Conservation (phyloP, 2,329 filamentous ascomycete genomes). For the Fonsecaea pugnacius region DNA sequence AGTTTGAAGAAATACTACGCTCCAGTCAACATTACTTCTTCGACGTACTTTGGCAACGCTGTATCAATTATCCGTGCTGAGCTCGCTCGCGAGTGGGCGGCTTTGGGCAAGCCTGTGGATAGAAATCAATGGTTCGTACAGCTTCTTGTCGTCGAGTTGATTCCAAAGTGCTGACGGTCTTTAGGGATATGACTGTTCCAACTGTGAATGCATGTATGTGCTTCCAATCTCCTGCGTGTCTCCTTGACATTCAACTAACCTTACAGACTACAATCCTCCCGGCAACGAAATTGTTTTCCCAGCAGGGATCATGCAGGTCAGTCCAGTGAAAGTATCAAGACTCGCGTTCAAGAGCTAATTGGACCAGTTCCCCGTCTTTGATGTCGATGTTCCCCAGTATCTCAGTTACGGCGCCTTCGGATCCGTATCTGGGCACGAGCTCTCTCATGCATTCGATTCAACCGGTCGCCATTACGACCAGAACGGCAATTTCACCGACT, state of each 20-base stretch:
- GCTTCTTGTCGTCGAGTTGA: not conserved
- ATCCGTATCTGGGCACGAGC: constrained; percentile 68
- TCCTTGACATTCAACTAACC: not conserved
- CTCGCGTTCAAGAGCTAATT: not conserved
- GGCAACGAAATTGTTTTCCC: constrained; percentile 73
- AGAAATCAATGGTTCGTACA: constrained; percentile 58
- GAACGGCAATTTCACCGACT: constrained; percentile 67
- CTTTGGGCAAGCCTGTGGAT: constrained; percentile 64
- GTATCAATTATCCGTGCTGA: constrained; percentile 57
- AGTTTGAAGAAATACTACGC: constrained; percentile 63
- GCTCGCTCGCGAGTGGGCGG: constrained; percentile 58
- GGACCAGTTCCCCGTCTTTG: not conserved
- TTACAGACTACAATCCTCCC: constrained; percentile 58
- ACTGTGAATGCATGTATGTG: constrained; percentile 63
- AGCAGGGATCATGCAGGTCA: constrained; percentile 69
- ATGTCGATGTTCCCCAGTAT: constrained; percentile 60
- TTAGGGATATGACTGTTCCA: constrained; percentile 58
- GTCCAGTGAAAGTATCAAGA: not conserved
- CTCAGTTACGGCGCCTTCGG: constrained; percentile 72
- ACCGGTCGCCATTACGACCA: constrained; percentile 68
- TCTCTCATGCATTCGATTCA: constrained; percentile 72
- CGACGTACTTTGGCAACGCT: constrained; percentile 63
- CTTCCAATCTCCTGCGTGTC: not conserved
- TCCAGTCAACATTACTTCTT: constrained; percentile 55
- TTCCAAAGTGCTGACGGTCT: constrained; percentile 7